Conservation (phyloP, 768 basidiomycete species). For the Gautieria morchelliformis region DNA sequence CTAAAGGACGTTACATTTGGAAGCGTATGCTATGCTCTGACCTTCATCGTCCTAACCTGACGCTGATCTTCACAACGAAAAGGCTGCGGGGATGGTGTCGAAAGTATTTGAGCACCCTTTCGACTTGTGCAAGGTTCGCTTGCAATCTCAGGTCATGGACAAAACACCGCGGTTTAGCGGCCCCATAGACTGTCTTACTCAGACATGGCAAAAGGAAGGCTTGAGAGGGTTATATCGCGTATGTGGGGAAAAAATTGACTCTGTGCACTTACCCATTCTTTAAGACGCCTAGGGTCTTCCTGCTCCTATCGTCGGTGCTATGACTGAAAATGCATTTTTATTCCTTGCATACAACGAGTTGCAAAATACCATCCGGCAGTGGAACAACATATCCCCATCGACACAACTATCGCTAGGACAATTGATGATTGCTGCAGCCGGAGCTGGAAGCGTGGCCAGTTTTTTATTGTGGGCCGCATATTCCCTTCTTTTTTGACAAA, state of each 20-base stretch:
- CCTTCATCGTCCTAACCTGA: not conserved
- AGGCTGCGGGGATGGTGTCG: conserved; percentile 82
- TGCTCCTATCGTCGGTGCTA: conserved; percentile 84
- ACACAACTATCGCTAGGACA: conserved; percentile 53
- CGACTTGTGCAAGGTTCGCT: conserved; percentile 88
- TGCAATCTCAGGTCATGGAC: conserved; percentile 85
- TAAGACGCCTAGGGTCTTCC: conserved; percentile 60
- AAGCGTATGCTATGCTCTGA: conserved; percentile 41
- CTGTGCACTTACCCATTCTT: not conserved
- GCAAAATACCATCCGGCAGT: conserved; percentile 47
- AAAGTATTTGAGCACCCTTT: conserved; percentile 93
- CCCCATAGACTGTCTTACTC: conserved; percentile 75
- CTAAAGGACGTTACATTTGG: conserved; percentile 47
- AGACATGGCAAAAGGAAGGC: conserved; percentile 79
- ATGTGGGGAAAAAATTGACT: conserved; percentile 19
- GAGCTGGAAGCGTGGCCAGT: conserved; percentile 80
- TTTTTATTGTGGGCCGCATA: conserved; percentile 66
- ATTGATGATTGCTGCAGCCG: conserved; percentile 70
- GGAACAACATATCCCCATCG: conserved; percentile 24
- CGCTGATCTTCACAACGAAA: not conserved
- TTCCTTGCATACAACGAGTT: conserved; percentile 81
- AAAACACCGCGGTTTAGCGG: conserved; percentile 65
- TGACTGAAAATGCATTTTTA: conserved; percentile 82
- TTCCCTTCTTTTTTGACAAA: conserved; percentile 2
- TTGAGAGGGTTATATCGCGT: conserved; percentile 82